Conservation (phyloP, 345 rosid species). For the Aquilaria yunnanensis region DNA sequence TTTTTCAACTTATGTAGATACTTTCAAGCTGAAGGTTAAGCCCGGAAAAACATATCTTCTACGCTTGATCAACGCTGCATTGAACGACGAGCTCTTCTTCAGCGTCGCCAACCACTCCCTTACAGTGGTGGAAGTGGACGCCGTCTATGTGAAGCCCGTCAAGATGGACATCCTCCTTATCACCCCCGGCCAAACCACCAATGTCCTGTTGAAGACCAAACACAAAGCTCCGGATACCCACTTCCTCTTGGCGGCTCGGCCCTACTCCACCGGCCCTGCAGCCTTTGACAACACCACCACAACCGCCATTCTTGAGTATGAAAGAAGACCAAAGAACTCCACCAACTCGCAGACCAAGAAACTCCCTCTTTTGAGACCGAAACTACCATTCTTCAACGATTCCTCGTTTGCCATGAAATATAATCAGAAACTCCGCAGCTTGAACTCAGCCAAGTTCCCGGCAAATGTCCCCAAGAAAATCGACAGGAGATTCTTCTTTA, state of each 20-base stretch:
- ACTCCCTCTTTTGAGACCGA: conserved; percentile 26
- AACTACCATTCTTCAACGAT: conserved; percentile 44
- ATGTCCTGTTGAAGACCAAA: conserved; percentile 52
- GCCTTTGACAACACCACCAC: conserved; percentile 53
- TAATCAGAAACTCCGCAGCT: conserved; percentile 33
- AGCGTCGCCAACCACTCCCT: conserved; percentile 33
- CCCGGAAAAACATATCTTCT: conserved; percentile 25
- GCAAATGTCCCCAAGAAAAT: conserved; percentile 37
- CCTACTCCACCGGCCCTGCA: conserved; percentile 44
- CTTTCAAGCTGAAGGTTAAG: conserved; percentile 39
- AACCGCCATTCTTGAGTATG: conserved; percentile 35
- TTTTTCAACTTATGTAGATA: conserved; percentile 23
- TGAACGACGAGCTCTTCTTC: conserved; percentile 27
- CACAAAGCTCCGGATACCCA: conserved; percentile 25
- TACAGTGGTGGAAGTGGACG: conserved; percentile 68
- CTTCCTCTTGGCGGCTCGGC: conserved; percentile 37
- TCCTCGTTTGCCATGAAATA: conserved; percentile 30
- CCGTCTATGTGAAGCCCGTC: conserved; percentile 58
- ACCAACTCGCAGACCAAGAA: conserved; percentile 22
- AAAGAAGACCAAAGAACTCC: conserved; percentile 14
- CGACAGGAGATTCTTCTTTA: conserved; percentile 42
- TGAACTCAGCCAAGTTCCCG: conserved; percentile 35
- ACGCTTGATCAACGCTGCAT: conserved; percentile 26
- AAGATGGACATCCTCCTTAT: conserved; percentile 39
- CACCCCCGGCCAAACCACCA: conserved; percentile 69